Base-by-base conservation (phyloP, 768 basidiomycete species). In the Aureoboletus auriporus region DNA sequence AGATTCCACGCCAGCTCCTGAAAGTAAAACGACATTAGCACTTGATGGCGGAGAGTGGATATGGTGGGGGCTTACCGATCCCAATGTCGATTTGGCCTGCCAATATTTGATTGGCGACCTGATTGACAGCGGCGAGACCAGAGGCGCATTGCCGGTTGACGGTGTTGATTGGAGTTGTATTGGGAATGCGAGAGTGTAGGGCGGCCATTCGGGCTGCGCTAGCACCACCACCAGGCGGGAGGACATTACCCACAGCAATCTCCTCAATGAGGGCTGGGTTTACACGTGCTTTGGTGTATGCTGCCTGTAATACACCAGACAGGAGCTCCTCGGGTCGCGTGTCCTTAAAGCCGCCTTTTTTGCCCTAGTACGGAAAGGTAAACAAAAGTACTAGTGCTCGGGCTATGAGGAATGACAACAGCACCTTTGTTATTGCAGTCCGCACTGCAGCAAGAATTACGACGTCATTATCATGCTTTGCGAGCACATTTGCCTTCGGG, bases 141-240 rank as follows among this genome's bases (percentile, higher is more conserved):
- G 84, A 87, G 1, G 90, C 91, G 69, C 93, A 95, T 68, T 94
- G 91, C 28, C 93, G 76, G 71, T 96, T 94, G 54, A 93, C 78
- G 14, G 90, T 93, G 69, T 85, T 83, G 59, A 96, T 60, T 12
- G 88, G 69, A 5, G 83, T 72, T 8, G 83, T 81, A 54, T 83
- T 71, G 27, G 92, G 91, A 50, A 95, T 90, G 6, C 93, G 92
- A 44, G 92, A 83, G 57, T 86, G 78, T 31, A 96, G 74, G 17
- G 87, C 82, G 5, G 92, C 91, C 82, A 93, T 93, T 52, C 93
- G 83, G 12, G 92, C 90, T 3, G 78, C 80, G 40, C 60, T 75
- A 12, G 92, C 90, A 23, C 92, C 93, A 55, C 93, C 89, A 13
- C 81, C 87, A 4, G 91, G 80, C 13, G 91, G 89, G 39, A 95